Percentiles rank a stretch among this genome's conserved stretches.
Evolutionary conservation across 306 rosid species (phyloP).

Genomic region (Sicyos baderoa): DNA sequence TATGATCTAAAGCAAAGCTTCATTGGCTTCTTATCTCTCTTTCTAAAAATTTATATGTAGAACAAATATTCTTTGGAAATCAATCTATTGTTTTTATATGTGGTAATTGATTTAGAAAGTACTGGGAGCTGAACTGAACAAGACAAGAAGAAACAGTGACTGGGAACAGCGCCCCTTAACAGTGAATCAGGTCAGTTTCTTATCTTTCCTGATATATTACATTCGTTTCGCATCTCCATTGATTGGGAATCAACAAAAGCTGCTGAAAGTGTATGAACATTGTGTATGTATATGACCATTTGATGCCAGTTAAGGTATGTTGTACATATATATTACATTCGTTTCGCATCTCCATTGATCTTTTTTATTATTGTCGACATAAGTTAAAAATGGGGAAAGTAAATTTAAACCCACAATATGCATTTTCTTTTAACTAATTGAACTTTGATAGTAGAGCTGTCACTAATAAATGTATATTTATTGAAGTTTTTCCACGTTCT

Average conservation of each 20-base stretch:
- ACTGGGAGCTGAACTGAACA: slow-evolving; percentile 80
- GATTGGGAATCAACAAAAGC: not conserved
- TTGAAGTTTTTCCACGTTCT: not conserved
- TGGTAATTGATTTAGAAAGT: slow-evolving; percentile 44
- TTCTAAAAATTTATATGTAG: not conserved
- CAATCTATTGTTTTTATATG: not conserved
- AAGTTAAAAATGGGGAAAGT: not conserved
- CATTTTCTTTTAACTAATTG: not conserved
- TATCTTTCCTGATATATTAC: not conserved
- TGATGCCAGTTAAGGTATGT: not conserved
- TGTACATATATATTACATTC: no score
- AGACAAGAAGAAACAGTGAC: slow-evolving; percentile 84
- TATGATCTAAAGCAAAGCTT: not conserved
- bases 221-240: not conserved
- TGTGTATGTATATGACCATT: not conserved
- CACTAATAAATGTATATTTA: not conserved
- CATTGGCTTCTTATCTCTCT: not conserved
- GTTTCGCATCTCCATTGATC: no score
- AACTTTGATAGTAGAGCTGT: not conserved
- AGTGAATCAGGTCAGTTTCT: slow-evolving; percentile 54
- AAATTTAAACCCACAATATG: not conserved
- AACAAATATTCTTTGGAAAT: not conserved
- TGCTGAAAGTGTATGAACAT: not conserved
- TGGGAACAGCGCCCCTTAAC: slow-evolving; percentile 93
- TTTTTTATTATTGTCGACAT: not conserved